Base-by-base conservation (phyloP, 192 early-diverging fungal genomes). In the Backusella westeae region DNA sequence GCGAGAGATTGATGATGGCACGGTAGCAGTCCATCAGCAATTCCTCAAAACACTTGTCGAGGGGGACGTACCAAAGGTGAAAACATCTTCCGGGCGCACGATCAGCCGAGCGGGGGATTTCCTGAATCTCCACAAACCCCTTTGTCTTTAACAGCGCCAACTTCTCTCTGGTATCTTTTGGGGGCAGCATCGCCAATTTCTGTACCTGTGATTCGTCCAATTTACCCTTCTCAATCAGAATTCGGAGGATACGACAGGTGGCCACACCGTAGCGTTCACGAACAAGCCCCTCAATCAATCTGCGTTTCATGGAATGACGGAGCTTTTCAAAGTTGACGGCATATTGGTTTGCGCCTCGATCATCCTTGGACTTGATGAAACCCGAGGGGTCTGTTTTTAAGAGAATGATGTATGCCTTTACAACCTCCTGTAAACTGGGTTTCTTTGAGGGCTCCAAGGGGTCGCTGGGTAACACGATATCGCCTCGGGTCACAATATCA, bases 31-130 rank as follows among this genome's bases (percentile, higher is more conserved):
- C 78, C 65, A 85, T 79, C 71, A 90, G 74, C 19, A 90, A 78
- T 0, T 86, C 77, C 34, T 82, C 76, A 46, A 85, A 85, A 69
- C 86, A 83, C 65, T 86, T 83, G 8, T 83, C 74, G n/a, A 88
- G 65, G 34, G 86, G 83, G 34, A 92, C 84, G 52, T 89, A 88
- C 88, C 90, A 93, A 38, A 94, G 84, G 63, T 91, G 93, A 75
- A 89, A 90, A 38, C 90, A 93, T 78, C 91, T 87, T 73, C 91
- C 90, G 8, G 93, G 93, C 9, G 91, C 86, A 75, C 92, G 89
- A 72, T 94, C 93, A 1, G 89, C 86, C 0, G 91, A 84, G 68
- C 89, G 88, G 39, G 93, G 91, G 44, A 94, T 89, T 78, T 94
- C 93, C 21, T 82, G 84, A 59, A 85, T 77, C 46, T 85, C 79